Conservation (phyloP, 352 stramenopile species). For the Phytopythium sindhum region DNA sequence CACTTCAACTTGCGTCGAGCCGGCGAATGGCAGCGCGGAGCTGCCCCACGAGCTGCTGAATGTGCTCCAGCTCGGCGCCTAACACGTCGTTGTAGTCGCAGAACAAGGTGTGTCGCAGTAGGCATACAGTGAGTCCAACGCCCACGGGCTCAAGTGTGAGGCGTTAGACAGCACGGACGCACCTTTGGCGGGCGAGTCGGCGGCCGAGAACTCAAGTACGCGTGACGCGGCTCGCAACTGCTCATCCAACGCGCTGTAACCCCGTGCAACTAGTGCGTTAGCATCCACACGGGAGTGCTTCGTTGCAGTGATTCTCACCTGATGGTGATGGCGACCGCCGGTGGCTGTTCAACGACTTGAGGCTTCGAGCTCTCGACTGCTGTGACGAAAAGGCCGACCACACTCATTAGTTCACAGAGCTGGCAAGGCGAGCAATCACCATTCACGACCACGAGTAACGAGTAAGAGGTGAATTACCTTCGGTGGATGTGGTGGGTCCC, state of each 20-base stretch:
- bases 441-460: neutral
- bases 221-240: constrained; percentile 9
- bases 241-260: constrained; percentile 8
- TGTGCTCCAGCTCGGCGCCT: constrained; percentile 35
- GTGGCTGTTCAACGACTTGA: neutral
- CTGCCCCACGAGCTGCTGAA: constrained; percentile 33
- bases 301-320: constrained; percentile 14
- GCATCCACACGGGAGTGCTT: neutral
- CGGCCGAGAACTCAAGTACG: constrained; percentile 3
- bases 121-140: neutral
- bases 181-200: neutral
- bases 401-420: neutral
- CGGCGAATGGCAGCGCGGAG: constrained; percentile 26
- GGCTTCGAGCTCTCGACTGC: neutral
- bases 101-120: neutral
- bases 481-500: neutral
- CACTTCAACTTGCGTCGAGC: constrained; percentile 10
- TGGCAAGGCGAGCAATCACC: neutral
- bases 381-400: neutral
- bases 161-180: neutral
- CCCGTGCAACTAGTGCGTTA: neutral
- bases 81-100: neutral
- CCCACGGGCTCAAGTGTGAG: neutral
- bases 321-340: constrained; percentile 15
- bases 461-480: neutral